A percentile compares a stretch with the other conserved stretches of the same genome.
phyloP scores from a whole-genome alignment of 202 grass and related monocot genomes.

The Zoysia matrella region DNA sequence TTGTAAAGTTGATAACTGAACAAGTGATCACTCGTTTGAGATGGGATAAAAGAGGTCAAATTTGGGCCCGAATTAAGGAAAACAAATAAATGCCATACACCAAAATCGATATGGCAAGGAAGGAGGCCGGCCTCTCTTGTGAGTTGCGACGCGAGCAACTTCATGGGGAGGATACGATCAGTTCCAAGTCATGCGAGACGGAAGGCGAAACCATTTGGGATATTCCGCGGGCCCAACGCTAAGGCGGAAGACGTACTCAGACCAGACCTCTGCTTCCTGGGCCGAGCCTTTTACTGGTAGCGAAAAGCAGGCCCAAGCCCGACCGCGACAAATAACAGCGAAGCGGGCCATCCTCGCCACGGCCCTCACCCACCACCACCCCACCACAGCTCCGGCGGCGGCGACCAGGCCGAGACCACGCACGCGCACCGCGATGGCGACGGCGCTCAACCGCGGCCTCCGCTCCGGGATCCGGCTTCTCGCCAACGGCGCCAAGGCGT shows the following conservation, averaged over 20 bases:
- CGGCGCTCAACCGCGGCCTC: conserved; percentile 57
- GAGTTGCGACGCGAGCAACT: conserved; percentile 61
- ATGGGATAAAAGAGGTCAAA: too few relatives aligned
- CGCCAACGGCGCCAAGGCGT: conserved; percentile 49
- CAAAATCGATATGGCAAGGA: too few relatives aligned
- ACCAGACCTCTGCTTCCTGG: neutral
- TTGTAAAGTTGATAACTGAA: too few relatives aligned
- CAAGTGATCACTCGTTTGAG: too few relatives aligned
- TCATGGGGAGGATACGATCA: conserved; percentile 30
- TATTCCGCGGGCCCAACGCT: neutral
- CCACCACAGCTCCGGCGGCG: conserved; percentile 16
- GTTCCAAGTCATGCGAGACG: too few relatives aligned
- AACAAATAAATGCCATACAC: too few relatives aligned
- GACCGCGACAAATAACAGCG: neutral
- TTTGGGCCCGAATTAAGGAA: too few relatives aligned
- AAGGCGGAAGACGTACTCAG: neutral
- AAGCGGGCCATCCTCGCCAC: neutral
- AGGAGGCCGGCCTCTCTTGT: too few relatives aligned
- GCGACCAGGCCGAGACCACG: conserved; percentile 40
- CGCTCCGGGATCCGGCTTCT: conserved; percentile 60
- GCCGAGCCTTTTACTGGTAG: neutral
- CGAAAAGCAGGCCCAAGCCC: neutral
- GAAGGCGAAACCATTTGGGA: too few relatives aligned
- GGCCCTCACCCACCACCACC: conserved; percentile 6
- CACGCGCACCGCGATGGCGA: conserved; percentile 45